Evolutionary conservation across 176 grass and related monocot genomes (phyloP).

Genomic region (Metroxylon sagu): DNA sequence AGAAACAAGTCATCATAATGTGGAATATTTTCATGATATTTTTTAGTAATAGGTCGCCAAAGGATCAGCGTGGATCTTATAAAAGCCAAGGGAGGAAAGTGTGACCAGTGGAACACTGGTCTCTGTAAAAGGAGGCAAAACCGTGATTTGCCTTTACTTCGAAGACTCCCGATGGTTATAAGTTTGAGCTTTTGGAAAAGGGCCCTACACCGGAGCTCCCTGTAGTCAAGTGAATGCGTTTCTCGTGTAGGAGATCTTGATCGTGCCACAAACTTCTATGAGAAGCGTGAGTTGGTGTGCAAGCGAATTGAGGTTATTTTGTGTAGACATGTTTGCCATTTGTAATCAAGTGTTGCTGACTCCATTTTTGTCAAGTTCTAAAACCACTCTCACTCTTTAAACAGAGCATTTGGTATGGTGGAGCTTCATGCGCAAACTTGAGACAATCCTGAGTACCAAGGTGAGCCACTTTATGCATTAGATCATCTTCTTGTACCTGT

Average conservation of each 20-base stretch:
- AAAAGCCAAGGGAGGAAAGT: conserved; percentile 88
- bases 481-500: too few relatives aligned
- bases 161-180: conserved; percentile 97
- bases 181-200: conserved; percentile 91
- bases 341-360: too few relatives aligned
- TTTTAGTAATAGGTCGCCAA: conserved; percentile 61
- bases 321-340: neutral
- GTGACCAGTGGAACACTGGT: conserved; percentile 84
- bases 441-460: conserved; percentile 92
- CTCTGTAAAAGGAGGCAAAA: conserved; percentile 74
- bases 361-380: neutral
- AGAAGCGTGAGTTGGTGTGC: conserved; percentile 52
- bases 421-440: conserved; percentile 81
- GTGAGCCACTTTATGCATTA: conserved; percentile 33
- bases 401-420: conserved; percentile 98
- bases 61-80: conserved; percentile 86
- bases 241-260: conserved; percentile 88
- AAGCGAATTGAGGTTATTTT: neutral
- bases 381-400: conserved; percentile 23
- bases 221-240: conserved; percentile 98
- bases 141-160: conserved; percentile 79
- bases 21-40: neutral
- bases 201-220: conserved; percentile 76
- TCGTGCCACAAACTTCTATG: conserved; percentile 77
- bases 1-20: too few relatives aligned